Base-by-base conservation (phyloP, 2,329 filamentous ascomycete species). In the Fusarium graminum region DNA sequence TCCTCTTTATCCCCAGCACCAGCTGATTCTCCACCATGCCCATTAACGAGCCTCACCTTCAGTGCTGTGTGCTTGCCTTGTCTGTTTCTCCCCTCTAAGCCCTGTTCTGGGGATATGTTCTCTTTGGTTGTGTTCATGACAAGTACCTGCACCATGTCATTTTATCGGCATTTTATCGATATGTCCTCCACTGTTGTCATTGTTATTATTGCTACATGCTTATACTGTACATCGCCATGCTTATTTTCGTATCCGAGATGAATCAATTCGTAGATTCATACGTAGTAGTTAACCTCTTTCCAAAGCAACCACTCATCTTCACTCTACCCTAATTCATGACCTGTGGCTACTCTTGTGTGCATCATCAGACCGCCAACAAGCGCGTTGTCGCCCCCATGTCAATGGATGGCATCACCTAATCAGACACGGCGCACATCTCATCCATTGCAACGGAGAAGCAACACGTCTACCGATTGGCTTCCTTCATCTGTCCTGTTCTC, bases 351-450 rank as follows among this genome's bases (percentile, higher is more conserved):
- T 42, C 38, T 52, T 28, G 52, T 43, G 50, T 57, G 40, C 54
- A 53, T 68, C 53, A 57, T 54, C 55, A 57, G 60, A 60, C 53
- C 58, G 39, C 50, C 52, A 59, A 56, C 65, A 71, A 50, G 55
- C 58, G 59, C 67, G 59, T 53, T 70, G 55, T 61, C 57, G 66
- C 62, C 47, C 47, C 59, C 47, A 39, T 30, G 51, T 45, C 36
- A 61, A 52, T 55, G 52, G 52, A 57, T 66, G 64, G 63, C 60
- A 70, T 71, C 57, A 36, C 34, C 55, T 38, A 61, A 61, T 42
- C 54, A 44, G 34, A 52, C 39, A 44, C 52, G 41, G 50, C 32
- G 45, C 41, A 28, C 28, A 34, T 42, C 54, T 22, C 53, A 59
- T 40, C 40, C 19, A 40, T 54, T 34, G 34, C 49, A 46, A 49